Conservation (phyloP, 768 basidiomycete species). For the Leccinum subgranulosum region DNA sequence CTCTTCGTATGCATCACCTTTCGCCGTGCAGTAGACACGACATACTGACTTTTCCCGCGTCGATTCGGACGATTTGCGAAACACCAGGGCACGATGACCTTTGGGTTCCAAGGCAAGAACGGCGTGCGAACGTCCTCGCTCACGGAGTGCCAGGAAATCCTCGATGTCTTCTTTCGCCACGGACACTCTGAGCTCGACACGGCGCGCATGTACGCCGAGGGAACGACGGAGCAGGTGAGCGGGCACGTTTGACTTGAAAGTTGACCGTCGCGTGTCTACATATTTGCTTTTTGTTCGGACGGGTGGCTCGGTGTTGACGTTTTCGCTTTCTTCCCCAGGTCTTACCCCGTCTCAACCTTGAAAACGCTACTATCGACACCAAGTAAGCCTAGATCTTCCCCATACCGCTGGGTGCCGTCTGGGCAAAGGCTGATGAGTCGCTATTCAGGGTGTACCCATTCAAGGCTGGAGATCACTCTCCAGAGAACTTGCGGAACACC, state of each 20-base stretch:
- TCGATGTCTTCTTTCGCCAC: conserved; percentile 41
- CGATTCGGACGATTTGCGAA: neutral
- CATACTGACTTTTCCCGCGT: neutral
- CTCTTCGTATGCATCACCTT: conserved; percentile 19
- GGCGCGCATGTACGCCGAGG: conserved; percentile 46
- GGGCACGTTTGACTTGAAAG: neutral
- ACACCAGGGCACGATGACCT: conserved; percentile 44
- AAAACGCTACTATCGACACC: conserved; percentile 43
- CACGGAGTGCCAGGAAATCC: conserved; percentile 40
- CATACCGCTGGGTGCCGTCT: neutral
- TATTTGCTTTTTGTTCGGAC: neutral
- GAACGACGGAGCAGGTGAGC: conserved; percentile 52
- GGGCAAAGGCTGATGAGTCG: neutral
- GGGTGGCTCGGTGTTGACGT: neutral
- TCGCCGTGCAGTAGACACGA: neutral
- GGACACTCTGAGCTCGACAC: conserved; percentile 51
- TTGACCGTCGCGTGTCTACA: neutral
- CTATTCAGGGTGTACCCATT: conserved; percentile 38
- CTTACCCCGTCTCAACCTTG: conserved; percentile 40
- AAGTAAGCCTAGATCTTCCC: conserved; percentile 33
- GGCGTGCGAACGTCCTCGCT: conserved; percentile 37
- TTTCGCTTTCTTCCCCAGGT: conserved; percentile 21
- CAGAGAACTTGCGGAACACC: conserved; percentile 40
- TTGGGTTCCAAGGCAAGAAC: conserved; percentile 41
- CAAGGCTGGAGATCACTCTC: conserved; percentile 40